phyloP scores from a whole-genome alignment of 805 yeast species.

The Brettanomyces bruxellensis region DNA sequence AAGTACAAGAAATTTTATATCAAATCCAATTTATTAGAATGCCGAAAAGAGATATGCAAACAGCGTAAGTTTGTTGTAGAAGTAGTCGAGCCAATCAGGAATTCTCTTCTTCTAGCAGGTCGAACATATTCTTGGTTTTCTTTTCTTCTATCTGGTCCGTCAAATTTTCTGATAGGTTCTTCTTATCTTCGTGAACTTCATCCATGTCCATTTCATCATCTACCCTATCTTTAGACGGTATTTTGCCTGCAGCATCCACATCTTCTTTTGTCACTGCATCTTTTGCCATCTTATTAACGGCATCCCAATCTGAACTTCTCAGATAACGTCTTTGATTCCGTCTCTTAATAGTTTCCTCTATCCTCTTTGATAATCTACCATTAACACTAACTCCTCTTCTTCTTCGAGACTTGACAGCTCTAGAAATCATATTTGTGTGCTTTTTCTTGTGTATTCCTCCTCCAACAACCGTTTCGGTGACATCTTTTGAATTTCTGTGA shows the following conservation, averaged over 20 bases:
- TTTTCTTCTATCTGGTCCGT: constrained; percentile 1
- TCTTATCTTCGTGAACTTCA: constrained; percentile 2
- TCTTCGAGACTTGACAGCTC: constrained; percentile 14
- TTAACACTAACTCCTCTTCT: constrained; percentile 9
- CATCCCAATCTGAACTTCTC: constrained; percentile 68
- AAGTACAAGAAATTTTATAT: not conserved
- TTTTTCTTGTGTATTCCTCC: constrained; percentile 15
- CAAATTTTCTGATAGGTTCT: not conserved
- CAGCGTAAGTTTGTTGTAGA: not conserved
- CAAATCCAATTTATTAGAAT: not conserved
- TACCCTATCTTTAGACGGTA: constrained; percentile 5
- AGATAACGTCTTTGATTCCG: constrained; percentile 52
- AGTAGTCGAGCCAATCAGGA: constrained; percentile 5
- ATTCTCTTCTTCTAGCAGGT: constrained; percentile 19
- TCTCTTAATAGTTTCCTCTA: constrained; percentile 54
- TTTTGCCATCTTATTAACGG: constrained; percentile 44
- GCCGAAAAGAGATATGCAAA: not conserved
- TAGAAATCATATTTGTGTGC: constrained; percentile 16
- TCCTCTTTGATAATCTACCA: constrained; percentile 31
- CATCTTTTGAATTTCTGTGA: constrained; percentile 1
- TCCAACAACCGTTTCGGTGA: not conserved
- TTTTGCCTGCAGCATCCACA: not conserved
- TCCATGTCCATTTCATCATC: constrained; percentile 3
- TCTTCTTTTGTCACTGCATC: constrained; percentile 9
- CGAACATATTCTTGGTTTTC: constrained; percentile 17